A percentile compares a stretch with the other conserved stretches of the same genome.
Evolutionary conservation across 495 filamentous ascomycete species (phyloP).

Genomic region (Cryomyces minteri): DNA sequence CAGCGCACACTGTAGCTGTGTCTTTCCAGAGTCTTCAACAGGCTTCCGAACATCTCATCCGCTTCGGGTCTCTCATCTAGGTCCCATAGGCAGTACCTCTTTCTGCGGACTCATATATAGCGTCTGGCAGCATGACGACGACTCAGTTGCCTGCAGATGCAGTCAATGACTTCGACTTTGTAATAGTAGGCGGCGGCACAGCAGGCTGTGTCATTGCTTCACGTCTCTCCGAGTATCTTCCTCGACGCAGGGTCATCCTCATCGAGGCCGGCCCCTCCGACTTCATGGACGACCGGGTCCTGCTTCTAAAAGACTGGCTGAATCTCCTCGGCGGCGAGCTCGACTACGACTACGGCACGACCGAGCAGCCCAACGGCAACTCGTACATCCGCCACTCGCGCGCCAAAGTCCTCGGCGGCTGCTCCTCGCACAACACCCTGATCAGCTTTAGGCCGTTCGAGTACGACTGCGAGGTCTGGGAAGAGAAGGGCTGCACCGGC

Average conservation of each 20-base stretch:
- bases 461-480: slow-evolving; percentile 60
- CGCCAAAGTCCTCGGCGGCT: slow-evolving; percentile 71
- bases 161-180: slow-evolving; percentile 59
- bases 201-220: slow-evolving; percentile 74
- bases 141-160: slow-evolving; percentile 38
- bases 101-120: too few species aligned
- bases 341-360: slow-evolving; percentile 75
- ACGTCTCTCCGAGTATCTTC: slow-evolving; percentile 30
- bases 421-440: slow-evolving; percentile 73
- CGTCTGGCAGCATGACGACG: slow-evolving; percentile 33
- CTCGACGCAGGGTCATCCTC: slow-evolving; percentile 20
- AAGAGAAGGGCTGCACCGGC: slow-evolving; percentile 48
- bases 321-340: slow-evolving; percentile 60
- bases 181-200: slow-evolving; percentile 76
- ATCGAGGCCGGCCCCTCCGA: slow-evolving; percentile 28
- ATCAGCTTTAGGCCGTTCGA: slow-evolving; percentile 74
- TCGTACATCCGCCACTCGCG: slow-evolving; percentile 70
- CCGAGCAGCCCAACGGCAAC: slow-evolving; percentile 61
- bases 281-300: slow-evolving; percentile 48
- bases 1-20: too few species aligned
- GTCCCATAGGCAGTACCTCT: too few species aligned
- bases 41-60: too few species aligned
- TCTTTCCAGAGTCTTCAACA: too few species aligned
- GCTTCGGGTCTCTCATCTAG: too few species aligned
- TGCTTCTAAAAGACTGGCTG: slow-evolving; percentile 68